These are phyloP conservation scores for Croton laevigatus DNA, from an alignment of 441 rosid genomes.

Conservation along the genomic window DNA sequence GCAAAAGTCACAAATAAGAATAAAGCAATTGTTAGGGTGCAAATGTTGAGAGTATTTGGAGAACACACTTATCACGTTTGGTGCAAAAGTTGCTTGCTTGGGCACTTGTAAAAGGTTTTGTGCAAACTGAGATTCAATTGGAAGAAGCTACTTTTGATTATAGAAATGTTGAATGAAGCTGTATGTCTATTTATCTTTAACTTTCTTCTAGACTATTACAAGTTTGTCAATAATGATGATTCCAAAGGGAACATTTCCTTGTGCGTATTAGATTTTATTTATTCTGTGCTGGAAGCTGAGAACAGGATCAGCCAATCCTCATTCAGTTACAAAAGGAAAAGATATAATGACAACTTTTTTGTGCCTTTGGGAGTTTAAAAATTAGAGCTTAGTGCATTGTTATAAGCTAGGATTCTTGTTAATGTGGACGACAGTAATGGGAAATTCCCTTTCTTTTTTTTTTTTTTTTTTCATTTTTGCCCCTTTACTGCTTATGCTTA, in stretches of 20 bases:
- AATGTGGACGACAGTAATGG: background rate
- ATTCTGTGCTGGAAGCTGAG: constrained; percentile 25
- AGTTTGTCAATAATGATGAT: constrained; percentile 9
- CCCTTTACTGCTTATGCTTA: background rate
- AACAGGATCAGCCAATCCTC: constrained; percentile 27
- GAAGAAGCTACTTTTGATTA: constrained; percentile 18
- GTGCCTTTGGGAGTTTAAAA: constrained; percentile 13
- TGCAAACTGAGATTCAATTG: constrained; percentile 18
- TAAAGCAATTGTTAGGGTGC: background rate
- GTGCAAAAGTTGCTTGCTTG: constrained; percentile 13
- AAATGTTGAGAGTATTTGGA: constrained; percentile 5
- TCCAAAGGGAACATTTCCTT: constrained; percentile 19
- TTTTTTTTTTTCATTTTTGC: background rate
- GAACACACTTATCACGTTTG: constrained; percentile 16
- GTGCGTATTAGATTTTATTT: constrained; percentile 10
- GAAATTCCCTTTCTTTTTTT: background rate
- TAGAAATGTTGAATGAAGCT: constrained; percentile 9
- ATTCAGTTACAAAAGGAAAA: constrained; percentile 23
- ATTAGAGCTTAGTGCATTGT: constrained; percentile 14
- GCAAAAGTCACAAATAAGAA: constrained; percentile 1
- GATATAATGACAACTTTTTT: constrained; percentile 20
- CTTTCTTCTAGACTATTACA: constrained; percentile 13
- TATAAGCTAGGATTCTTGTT: constrained; percentile 13
- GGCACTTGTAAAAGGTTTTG: background rate
- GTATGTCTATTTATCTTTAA: background rate